These are phyloP conservation scores for Tulasnella sp. DNA, from an alignment of 768 basidiomycete genomes.

Conservation along the genomic window DNA sequence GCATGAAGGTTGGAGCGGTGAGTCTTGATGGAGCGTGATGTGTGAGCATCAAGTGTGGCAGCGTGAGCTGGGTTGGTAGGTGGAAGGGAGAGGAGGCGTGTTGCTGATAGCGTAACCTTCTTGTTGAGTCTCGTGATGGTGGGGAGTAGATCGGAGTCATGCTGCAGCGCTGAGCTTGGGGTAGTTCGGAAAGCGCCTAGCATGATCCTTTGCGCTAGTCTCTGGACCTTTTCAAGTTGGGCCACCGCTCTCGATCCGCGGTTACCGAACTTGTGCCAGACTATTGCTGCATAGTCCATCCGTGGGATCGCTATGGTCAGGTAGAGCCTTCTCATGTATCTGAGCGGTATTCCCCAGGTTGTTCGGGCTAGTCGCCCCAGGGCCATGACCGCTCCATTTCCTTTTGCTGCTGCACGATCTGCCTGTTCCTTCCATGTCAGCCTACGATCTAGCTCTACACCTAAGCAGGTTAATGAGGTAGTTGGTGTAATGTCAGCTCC, in stretches of 20 bases:
- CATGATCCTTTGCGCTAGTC: background rate
- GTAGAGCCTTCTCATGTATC: background rate
- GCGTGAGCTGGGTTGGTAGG: conserved; percentile 2
- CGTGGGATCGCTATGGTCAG: background rate
- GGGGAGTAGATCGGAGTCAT: conserved; percentile 2
- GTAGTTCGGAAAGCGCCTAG: conserved; percentile 14
- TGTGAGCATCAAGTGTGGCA: background rate
- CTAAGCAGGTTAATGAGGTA: background rate
- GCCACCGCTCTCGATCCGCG: background rate
- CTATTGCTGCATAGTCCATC: conserved; percentile 3
- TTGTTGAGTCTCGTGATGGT: background rate
- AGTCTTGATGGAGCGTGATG: background rate
- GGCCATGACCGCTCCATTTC: background rate
- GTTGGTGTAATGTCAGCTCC: background rate
- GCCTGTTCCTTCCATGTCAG: conserved; percentile 4
- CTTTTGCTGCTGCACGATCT: background rate
- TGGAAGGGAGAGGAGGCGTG: background rate
- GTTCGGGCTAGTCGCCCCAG: conserved; percentile 4
- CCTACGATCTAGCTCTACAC: conserved; percentile 2
- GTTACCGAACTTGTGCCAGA: conserved; percentile 1
- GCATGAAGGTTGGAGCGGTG: background rate
- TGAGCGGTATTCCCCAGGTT: conserved; percentile 7
- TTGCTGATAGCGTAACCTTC: background rate
- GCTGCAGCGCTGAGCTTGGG: background rate
- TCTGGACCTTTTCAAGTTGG: conserved; percentile 1